Percentiles rank a stretch among this genome's conserved stretches.
Evolutionary conservation across 1,284 basidiomycete species (phyloP).

Genomic region (Ustilago shanxiensis): DNA sequence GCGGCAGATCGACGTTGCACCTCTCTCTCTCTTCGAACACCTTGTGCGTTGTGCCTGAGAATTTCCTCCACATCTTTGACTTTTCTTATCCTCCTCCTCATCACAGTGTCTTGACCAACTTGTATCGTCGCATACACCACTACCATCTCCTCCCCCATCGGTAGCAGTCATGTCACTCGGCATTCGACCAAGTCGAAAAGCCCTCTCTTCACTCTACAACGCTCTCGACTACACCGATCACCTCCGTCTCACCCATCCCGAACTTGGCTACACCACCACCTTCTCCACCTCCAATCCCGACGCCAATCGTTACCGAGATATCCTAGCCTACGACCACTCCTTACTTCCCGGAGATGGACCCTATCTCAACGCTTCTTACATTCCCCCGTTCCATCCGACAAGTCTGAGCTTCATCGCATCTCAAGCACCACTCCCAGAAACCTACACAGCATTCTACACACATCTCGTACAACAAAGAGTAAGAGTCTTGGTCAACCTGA

Average conservation of each 20-base stretch:
- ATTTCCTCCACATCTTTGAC: neutral
- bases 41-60: neutral
- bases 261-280: slow-evolving; percentile 29
- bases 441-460: slow-evolving; percentile 84
- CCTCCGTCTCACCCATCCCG: slow-evolving; percentile 22
- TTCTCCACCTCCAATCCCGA: slow-evolving; percentile 13
- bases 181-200: slow-evolving; percentile 4
- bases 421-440: slow-evolving; percentile 92
- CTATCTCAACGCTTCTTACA: slow-evolving; percentile 61
- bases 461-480: slow-evolving; percentile 43
- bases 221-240: slow-evolving; percentile 35
- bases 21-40: slow-evolving; percentile 1
- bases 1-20: neutral
- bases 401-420: slow-evolving; percentile 85
- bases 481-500: slow-evolving; percentile 65
- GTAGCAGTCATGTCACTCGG: slow-evolving; percentile 24
- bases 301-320: slow-evolving; percentile 44
- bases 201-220: slow-evolving; percentile 28
- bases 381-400: slow-evolving; percentile 45
- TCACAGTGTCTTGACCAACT: too few species aligned
- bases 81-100: neutral
- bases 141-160: neutral
- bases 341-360: slow-evolving; percentile 44
- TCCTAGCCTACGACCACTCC: slow-evolving; percentile 55
- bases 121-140: slow-evolving; percentile 4